Evolutionary conservation across 139 green algal genomes (phyloP).

Genomic region (Coccomyxa sp.): DNA sequence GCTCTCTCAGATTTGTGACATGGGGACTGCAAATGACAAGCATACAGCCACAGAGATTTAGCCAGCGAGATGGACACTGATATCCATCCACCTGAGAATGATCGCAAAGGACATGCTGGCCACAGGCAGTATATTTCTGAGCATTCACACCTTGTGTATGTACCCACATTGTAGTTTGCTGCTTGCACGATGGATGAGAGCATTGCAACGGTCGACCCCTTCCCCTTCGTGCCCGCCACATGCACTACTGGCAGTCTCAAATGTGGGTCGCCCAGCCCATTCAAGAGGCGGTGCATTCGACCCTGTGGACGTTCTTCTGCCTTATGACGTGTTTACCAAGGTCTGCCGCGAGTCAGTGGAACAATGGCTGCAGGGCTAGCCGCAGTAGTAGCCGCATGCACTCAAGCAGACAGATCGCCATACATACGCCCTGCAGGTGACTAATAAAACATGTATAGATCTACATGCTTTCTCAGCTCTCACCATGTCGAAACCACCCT

Average conservation of each 20-base stretch:
- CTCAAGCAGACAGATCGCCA: not conserved
- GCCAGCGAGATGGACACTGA: not conserved
- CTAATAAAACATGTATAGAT: too few relatives aligned
- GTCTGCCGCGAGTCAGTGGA: not conserved
- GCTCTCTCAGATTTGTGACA: constrained; percentile 65
- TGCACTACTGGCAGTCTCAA: constrained; percentile 51
- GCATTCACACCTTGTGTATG: constrained; percentile 64
- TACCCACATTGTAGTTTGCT: constrained; percentile 55
- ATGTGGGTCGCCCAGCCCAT: constrained; percentile 59
- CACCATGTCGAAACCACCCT: constrained; percentile 52
- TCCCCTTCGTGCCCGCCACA: constrained; percentile 87
- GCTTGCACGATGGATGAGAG: constrained; percentile 54
- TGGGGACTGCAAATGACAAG: constrained; percentile 56
- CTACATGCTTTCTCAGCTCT: not conserved
- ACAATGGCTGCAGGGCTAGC: not conserved
- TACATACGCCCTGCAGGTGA: too few relatives aligned
- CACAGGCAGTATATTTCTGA: too few relatives aligned
- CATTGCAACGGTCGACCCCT: constrained; percentile 72
- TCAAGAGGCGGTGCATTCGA: constrained; percentile 61
- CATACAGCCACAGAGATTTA: not conserved
- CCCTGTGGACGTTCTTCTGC: constrained; percentile 37
- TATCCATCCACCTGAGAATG: too few relatives aligned
- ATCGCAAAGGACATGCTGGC: too few relatives aligned
- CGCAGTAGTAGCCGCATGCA: not conserved
- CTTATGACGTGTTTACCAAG: not conserved